Base-by-base conservation (phyloP, 768 basidiomycete genomes). In the Trametes elegans region DNA sequence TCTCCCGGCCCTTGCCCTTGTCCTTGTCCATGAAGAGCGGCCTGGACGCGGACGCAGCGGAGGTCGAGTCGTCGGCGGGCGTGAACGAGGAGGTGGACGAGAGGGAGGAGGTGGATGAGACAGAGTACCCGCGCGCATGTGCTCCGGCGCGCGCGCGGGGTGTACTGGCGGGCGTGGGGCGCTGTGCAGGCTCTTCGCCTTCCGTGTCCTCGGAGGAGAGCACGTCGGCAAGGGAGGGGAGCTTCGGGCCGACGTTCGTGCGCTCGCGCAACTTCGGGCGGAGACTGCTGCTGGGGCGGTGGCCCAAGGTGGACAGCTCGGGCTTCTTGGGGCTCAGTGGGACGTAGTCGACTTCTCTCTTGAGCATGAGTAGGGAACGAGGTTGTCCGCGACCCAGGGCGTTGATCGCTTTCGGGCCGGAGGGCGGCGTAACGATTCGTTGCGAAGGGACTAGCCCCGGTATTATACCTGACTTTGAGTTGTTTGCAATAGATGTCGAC, bases 261-360 rank as follows among this genome's bases (percentile, higher is more conserved):
- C 46, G 46, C 29, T 47, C 44, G 23, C 61, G 29, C 2, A 55
- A 52, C 26, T 53, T 49, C 34, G 54, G 36, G n/a, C 60, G 54
- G 14, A 62, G 26, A 39, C 62, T 53, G 36, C 62, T 53, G 36
- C 61, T 55, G 7, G 69, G 69, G 2, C 67, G 66, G 24, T 70
- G 60, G 1, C 69, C 73, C 13, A 75, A 60, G 10, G 67, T 62
- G 13, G 68, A 57, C 4, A 71, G 61, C 44, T 69, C 70, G 42
- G 61, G 67, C 75, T 81, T 90, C 70, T 82, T 77, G 0, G 90
- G 90, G 55, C 87, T 92, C 48, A 77, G 71, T 1, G 90, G 90
- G 19, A 82, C 77, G 52, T 81, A 91, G 48, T 91, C 89, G 5
- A 90, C 76, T 11, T 92, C 89, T 49, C 75, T 83, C 44, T 74